Evolutionary conservation across 2,329 filamentous ascomycete species (phyloP), one percentile per base, ranked within the genome.

Genomic region (Coleophoma eucalyptorum): DNA sequence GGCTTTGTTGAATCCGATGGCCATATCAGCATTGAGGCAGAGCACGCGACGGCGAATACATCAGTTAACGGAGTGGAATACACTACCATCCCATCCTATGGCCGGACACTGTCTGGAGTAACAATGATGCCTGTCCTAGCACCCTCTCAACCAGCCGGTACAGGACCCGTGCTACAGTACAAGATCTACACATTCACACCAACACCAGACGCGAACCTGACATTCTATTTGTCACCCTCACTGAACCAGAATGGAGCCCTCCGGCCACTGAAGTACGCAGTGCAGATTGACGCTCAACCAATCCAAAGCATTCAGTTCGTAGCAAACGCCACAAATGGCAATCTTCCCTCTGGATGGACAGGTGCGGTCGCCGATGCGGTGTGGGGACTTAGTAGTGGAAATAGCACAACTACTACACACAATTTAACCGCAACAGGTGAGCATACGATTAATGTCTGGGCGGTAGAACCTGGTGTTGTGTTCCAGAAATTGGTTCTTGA

Each of bases 1-100:
- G 84, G 84, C 3, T 87, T 84, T 54, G 72, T 86, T 43, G 84
- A 88, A 65, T 77, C 77, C 0, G 81, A 86, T 58, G 69, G 71
- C n/a, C 70, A 76, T 48, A 68, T 83, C 19, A 68, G 79, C 12
- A 81, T 84, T 43, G 75, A 81, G 52, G 80, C 73, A 0, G 70
- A 73, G 1, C 74, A 83, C 55, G 77, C 61, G 19, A 63, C 65
- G 3, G 75, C 64, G 68, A 79, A 63, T 62, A 70, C 58, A 64
- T 76, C 53, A 50, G 70, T 49, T 55, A 54, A 62, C 1, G 58
- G 61, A 15, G 63, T 68, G 1, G 55, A 58, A 0, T 84, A 84
- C 63, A 72, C 74, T 50, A 75, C 72, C 0, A 73, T 85, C 44
- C 68, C 72, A 11, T 70, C 73, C 51, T 78, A 82, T 58, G 81